A percentile compares a stretch with the other conserved stretches of the same genome.
Evolutionary conservation across 2,329 filamentous ascomycete species (phyloP).

Genomic region (Colletotrichum ledebouriae): DNA sequence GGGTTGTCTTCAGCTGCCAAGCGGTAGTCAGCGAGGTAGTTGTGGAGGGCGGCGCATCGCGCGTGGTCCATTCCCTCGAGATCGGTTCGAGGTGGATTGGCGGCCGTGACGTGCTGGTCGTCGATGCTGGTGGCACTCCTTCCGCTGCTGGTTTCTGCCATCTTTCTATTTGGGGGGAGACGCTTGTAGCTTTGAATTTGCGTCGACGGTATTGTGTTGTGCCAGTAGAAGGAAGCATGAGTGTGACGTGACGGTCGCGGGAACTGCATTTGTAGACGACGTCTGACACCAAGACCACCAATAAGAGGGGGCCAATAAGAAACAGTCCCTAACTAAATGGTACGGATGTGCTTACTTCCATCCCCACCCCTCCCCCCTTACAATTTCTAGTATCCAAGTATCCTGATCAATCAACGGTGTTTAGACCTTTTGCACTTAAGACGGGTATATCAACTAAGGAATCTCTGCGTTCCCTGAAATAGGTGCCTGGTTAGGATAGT

Average conservation of each 20-base stretch:
- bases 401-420: too few species aligned
- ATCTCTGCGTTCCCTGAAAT: too few species aligned
- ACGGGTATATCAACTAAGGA: too few species aligned
- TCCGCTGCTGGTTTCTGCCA: neutral
- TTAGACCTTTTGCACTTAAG: too few species aligned
- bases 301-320: too few species aligned
- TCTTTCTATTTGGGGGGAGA: neutral
- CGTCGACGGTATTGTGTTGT: neutral
- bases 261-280: neutral
- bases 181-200: neutral
- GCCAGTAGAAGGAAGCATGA: neutral
- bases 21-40: slow-evolving; percentile 49
- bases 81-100: slow-evolving; percentile 47
- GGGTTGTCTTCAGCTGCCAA: slow-evolving; percentile 46
- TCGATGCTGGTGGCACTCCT: slow-evolving; percentile 24
- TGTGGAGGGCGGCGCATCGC: slow-evolving; percentile 51
- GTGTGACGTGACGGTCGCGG: neutral
- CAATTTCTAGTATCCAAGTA: too few species aligned
- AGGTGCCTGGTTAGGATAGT: too few species aligned
- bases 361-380: too few species aligned
- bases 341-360: too few species aligned
- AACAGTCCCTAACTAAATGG: too few species aligned
- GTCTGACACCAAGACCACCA: too few species aligned
- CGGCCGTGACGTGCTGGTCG: slow-evolving; percentile 46
- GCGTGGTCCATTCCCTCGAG: slow-evolving; percentile 46